phyloP scores from a whole-genome alignment of 2,329 filamentous ascomycete genomes.

The Rhynchosporium agropyri region DNA sequence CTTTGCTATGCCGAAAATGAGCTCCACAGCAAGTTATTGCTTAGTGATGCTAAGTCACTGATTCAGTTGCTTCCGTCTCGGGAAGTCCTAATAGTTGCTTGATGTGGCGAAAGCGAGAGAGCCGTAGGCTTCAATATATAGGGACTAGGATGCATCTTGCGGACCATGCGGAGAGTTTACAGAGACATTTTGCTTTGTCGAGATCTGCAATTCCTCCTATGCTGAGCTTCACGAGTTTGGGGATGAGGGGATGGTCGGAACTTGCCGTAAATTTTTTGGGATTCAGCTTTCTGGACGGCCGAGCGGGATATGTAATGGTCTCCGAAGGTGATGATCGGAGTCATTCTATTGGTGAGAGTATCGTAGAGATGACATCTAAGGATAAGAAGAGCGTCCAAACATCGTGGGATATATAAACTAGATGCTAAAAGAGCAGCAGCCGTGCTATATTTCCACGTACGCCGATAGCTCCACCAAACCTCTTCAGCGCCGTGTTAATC shows the following conservation, averaged over 20 bases:
- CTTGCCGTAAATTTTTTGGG: not conserved
- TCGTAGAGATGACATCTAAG: not conserved
- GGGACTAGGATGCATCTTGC: conserved; percentile 20
- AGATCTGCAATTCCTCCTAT: conserved; percentile 36
- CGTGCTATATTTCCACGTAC: not conserved
- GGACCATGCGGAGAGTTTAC: conserved; percentile 42
- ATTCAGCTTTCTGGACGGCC: not conserved
- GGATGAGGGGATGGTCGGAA: conserved; percentile 25
- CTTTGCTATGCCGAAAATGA: too few species aligned
- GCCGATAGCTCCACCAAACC: conserved; percentile 6
- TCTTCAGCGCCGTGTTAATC: not conserved
- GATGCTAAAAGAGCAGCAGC: not conserved
- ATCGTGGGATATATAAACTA: not conserved
- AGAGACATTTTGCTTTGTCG: conserved; percentile 34
- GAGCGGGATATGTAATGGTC: conserved; percentile 43
- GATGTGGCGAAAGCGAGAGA: conserved; percentile 41
- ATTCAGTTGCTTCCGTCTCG: too few species aligned
- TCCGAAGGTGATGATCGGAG: conserved; percentile 47
- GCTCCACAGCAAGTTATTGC: too few species aligned
- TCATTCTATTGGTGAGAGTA: conserved; percentile 20
- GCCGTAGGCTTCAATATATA: conserved; percentile 40
- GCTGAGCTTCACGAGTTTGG: conserved; percentile 30
- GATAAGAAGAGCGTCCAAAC: not conserved
- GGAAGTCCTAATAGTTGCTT: too few species aligned
- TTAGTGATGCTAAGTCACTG: too few species aligned